phyloP scores from a whole-genome alignment of 2,329 filamentous ascomycete species.

The Diaporthe batatas region DNA sequence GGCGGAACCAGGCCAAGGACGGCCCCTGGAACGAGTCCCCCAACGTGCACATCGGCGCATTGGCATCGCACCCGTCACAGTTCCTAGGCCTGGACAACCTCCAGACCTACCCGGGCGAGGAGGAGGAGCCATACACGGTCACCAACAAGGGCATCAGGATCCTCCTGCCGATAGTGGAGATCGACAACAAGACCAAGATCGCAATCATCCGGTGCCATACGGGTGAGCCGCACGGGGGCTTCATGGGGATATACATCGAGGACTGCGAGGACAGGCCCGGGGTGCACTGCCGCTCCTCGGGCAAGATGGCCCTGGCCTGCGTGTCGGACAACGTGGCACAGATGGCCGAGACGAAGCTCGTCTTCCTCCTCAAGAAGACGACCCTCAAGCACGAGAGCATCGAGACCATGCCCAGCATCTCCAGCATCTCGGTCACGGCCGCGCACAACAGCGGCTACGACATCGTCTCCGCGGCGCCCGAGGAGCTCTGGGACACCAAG shows the following conservation, averaged over 20 bases:
- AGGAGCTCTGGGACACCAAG: slow-evolving; percentile 25
- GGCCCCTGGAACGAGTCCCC: slow-evolving; percentile 26
- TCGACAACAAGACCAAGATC: slow-evolving; percentile 13
- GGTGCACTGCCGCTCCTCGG: slow-evolving; percentile 21
- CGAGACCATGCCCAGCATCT: slow-evolving; percentile 21
- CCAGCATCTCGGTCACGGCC: slow-evolving; percentile 6
- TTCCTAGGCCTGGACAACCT: slow-evolving; percentile 25
- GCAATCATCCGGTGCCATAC: slow-evolving; percentile 27
- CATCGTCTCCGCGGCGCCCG: slow-evolving; percentile 16
- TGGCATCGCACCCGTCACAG: slow-evolving; percentile 29
- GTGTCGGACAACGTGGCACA: slow-evolving; percentile 29
- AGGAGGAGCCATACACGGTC: slow-evolving; percentile 25
- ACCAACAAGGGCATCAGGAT: slow-evolving; percentile 31
- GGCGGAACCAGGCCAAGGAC: slow-evolving; percentile 20
- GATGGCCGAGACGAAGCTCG: slow-evolving; percentile 23
- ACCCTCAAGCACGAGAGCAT: slow-evolving; percentile 16
- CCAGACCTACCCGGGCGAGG: slow-evolving; percentile 22
- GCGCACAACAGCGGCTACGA: not conserved
- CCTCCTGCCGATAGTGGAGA: slow-evolving; percentile 6
- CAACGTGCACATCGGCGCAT: slow-evolving; percentile 16
- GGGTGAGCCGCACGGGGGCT: slow-evolving; percentile 1
- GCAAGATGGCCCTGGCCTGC: slow-evolving; percentile 7
- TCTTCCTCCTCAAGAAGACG: slow-evolving; percentile 32
- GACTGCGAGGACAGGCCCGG: slow-evolving; percentile 3
- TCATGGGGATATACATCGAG: slow-evolving; percentile 35